Conservation (phyloP, 202 grass and related monocot species). For the Panicum hallii region DNA sequence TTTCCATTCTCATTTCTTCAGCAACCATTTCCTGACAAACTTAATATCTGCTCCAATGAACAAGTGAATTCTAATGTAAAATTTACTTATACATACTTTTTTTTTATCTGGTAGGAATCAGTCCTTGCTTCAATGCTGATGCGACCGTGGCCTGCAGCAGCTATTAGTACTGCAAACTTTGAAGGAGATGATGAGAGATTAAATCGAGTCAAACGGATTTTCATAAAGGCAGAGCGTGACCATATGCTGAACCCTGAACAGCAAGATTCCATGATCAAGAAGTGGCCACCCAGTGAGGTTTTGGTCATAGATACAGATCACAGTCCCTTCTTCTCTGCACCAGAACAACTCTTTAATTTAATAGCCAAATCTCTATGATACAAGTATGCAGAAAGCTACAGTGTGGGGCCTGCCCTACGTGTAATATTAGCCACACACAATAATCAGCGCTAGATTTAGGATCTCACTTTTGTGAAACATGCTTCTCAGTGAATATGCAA, state of each 20-base stretch:
- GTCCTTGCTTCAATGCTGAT: constrained; percentile 67
- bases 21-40: constrained; percentile 20
- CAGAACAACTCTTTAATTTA: constrained; percentile 50
- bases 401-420: constrained; percentile 11
- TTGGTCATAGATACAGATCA: constrained; percentile 65
- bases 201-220: constrained; percentile 58
- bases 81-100: constrained; percentile 34
- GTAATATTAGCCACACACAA: constrained; percentile 29
- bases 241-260: constrained; percentile 63
- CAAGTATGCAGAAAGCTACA: constrained; percentile 34
- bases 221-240: constrained; percentile 67
- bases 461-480: constrained; percentile 30
- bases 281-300: constrained; percentile 74
- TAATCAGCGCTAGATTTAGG: constrained; percentile 30
- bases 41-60: constrained; percentile 17
- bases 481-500: constrained; percentile 23
- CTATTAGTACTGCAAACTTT: constrained; percentile 52
- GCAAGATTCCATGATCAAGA: constrained; percentile 72
- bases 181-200: constrained; percentile 48
- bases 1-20: background rate
- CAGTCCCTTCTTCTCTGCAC: constrained; percentile 74
- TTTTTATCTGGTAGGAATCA: constrained; percentile 55
- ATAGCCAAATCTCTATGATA: constrained; percentile 54
- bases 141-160: constrained; percentile 56
- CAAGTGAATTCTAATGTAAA: constrained; percentile 1